phyloP scores from a whole-genome alignment of 2,329 filamentous ascomycete genomes.

The Pseudopyricularia cyperi region DNA sequence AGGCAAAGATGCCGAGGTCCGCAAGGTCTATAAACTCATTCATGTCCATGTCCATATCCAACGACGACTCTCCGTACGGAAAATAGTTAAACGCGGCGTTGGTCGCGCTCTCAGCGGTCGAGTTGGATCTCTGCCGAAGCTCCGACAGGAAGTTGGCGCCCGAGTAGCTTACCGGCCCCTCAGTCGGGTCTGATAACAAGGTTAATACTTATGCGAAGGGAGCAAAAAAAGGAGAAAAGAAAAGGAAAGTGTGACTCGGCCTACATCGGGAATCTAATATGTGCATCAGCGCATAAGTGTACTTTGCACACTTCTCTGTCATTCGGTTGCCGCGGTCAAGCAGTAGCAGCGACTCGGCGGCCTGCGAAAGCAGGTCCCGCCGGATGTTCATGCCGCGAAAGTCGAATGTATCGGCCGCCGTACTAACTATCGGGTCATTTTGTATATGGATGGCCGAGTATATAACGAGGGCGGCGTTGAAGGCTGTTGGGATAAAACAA shows the following conservation, averaged over 20 bases:
- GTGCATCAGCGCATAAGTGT: not conserved
- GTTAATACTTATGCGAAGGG: not conserved
- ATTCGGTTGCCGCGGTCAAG: not conserved
- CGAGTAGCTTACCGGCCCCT: not conserved
- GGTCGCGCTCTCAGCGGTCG: not conserved
- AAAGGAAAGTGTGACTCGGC: not conserved
- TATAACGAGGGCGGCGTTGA: constrained; percentile 11
- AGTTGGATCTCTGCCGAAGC: not conserved
- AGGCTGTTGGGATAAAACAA: constrained; percentile 5
- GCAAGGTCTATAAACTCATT: not conserved
- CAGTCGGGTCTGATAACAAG: not conserved
- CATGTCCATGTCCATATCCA: not conserved
- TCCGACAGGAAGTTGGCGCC: not conserved
- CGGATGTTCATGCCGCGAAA: not conserved
- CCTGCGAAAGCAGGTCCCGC: not conserved
- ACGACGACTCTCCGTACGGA: not conserved
- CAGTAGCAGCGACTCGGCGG: not conserved
- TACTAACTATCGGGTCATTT: not conserved
- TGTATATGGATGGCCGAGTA: not conserved
- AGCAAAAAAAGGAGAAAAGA: not conserved
- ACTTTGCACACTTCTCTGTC: not conserved
- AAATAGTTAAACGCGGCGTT: not conserved
- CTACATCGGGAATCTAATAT: not conserved
- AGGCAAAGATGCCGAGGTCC: not conserved
- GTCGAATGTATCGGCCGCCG: not conserved